phyloP scores from a whole-genome alignment of 2,329 filamentous ascomycete genomes.

The Rosellinia necatrix region DNA sequence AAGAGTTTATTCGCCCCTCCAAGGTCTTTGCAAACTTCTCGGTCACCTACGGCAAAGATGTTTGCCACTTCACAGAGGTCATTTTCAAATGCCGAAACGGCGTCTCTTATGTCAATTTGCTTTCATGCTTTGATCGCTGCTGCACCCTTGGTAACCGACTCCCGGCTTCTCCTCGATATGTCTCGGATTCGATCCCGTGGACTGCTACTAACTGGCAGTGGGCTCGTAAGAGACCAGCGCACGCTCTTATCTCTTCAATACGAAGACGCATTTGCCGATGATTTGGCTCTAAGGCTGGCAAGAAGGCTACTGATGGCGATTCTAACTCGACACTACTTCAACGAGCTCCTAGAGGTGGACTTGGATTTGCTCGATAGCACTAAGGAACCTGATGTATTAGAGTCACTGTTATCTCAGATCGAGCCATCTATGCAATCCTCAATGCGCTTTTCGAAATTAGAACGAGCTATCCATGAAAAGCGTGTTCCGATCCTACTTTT shows the following conservation, averaged over 20 bases:
- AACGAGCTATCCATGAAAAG: constrained; percentile 61
- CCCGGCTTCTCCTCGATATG: constrained; percentile 59
- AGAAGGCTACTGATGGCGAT: constrained; percentile 63
- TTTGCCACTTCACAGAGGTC: constrained; percentile 43
- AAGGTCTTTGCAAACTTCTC: constrained; percentile 47
- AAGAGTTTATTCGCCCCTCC: constrained; percentile 63
- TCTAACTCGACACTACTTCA: constrained; percentile 55
- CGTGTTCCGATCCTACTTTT: constrained; percentile 61
- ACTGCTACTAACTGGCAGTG: constrained; percentile 52
- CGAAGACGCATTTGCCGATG: constrained; percentile 66
- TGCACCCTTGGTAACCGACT: constrained; percentile 55
- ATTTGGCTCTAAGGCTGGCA: constrained; percentile 63
- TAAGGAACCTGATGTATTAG: constrained; percentile 50
- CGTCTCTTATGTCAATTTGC: constrained; percentile 61
- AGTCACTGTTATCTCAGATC: constrained; percentile 56
- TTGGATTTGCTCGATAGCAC: constrained; percentile 40
- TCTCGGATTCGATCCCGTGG: constrained; percentile 64
- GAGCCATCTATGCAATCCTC: constrained; percentile 54
- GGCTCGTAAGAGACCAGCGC: constrained; percentile 52
- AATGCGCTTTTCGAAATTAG: constrained; percentile 55
- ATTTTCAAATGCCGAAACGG: constrained; percentile 56
- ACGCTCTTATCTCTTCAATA: constrained; percentile 60
- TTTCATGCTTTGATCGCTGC: constrained; percentile 66
- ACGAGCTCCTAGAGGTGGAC: constrained; percentile 48
- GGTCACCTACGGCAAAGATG: constrained; percentile 45